phyloP scores from a whole-genome alignment of 2,329 filamentous ascomycete species.

The Pseudogymnoascus sp. region DNA sequence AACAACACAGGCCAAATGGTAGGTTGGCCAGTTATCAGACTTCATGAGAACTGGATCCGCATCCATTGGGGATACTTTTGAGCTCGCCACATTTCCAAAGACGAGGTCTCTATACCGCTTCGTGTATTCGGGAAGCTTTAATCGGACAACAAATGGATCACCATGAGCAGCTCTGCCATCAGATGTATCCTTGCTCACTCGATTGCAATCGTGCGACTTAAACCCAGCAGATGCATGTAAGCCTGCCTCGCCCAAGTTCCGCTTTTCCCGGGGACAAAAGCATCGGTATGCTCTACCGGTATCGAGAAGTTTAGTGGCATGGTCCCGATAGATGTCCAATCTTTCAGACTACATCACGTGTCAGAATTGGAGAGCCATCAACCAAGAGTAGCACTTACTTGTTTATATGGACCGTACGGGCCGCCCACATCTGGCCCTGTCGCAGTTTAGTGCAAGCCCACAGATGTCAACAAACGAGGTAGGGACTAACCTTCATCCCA shows the following conservation, averaged over 20 bases:
- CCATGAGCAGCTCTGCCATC: conserved; percentile 60
- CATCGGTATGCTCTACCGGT: conserved; percentile 80
- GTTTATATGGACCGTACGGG: conserved; percentile 76
- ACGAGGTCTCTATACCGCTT: conserved; percentile 69
- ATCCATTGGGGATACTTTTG: conserved; percentile 30
- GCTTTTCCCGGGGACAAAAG: conserved; percentile 66
- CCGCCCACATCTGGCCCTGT: conserved; percentile 73
- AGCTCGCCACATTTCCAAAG: conserved; percentile 53
- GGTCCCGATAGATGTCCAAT: conserved; percentile 61
- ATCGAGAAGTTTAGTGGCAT: conserved; percentile 62
- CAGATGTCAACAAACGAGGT: neutral
- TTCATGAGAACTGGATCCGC: conserved; percentile 90
- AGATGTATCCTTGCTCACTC: conserved; percentile 60
- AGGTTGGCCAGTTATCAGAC: conserved; percentile 85
- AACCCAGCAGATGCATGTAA: neutral
- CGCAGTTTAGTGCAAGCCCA: conserved; percentile 11
- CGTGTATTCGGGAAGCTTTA: conserved; percentile 57
- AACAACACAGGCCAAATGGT: conserved; percentile 94
- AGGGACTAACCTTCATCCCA: conserved; percentile 76
- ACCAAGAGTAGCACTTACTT: conserved; percentile 42
- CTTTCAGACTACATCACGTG: conserved; percentile 61
- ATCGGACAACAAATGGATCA: conserved; percentile 69
- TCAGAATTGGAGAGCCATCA: neutral
- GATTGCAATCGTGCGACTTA: conserved; percentile 46
- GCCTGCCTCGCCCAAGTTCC: conserved; percentile 22